phyloP scores from a whole-genome alignment of 1,284 basidiomycete genomes.

The Ganoderma lingzhi region DNA sequence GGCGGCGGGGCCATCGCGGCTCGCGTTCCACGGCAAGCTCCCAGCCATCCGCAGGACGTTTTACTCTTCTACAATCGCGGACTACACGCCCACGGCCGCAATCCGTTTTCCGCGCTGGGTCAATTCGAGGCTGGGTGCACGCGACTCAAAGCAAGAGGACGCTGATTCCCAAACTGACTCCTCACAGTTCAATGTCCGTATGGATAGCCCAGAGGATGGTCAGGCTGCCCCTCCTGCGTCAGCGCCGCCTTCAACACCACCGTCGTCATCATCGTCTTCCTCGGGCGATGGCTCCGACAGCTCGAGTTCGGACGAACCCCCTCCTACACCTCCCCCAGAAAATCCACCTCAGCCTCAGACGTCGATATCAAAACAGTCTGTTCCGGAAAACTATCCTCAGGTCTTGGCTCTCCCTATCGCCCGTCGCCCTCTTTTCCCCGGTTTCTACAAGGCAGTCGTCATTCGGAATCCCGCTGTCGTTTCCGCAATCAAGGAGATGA shows the following conservation, averaged over 20 bases:
- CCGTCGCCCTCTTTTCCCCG: slow-evolving; percentile 94
- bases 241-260: slow-evolving; percentile 38
- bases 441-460: slow-evolving; percentile 98
- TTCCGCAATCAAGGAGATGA: slow-evolving; percentile 95
- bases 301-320: slow-evolving; percentile 37
- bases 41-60: slow-evolving; percentile 35
- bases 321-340: slow-evolving; percentile 44
- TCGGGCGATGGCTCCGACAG: slow-evolving; percentile 43
- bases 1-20: slow-evolving; percentile 26
- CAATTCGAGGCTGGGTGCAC: slow-evolving; percentile 33
- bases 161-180: slow-evolving; percentile 26
- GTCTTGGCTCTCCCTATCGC: slow-evolving; percentile 97
- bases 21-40: slow-evolving; percentile 17
- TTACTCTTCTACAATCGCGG: slow-evolving; percentile 42
- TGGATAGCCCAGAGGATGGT: slow-evolving; percentile 39
- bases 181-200: slow-evolving; percentile 29
- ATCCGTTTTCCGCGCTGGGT: slow-evolving; percentile 42
- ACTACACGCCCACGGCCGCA: slow-evolving; percentile 38
- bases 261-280: slow-evolving; percentile 38
- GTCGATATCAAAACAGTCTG: slow-evolving; percentile 82
- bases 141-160: slow-evolving; percentile 25
- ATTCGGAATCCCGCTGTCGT: slow-evolving; percentile 92
- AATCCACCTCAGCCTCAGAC: slow-evolving; percentile 51
- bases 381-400: slow-evolving; percentile 92
- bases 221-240: slow-evolving; percentile 40